Evolutionary conservation across 1,284 basidiomycete genomes (phyloP).

Genomic region (Thecaphora thlaspeos): DNA sequence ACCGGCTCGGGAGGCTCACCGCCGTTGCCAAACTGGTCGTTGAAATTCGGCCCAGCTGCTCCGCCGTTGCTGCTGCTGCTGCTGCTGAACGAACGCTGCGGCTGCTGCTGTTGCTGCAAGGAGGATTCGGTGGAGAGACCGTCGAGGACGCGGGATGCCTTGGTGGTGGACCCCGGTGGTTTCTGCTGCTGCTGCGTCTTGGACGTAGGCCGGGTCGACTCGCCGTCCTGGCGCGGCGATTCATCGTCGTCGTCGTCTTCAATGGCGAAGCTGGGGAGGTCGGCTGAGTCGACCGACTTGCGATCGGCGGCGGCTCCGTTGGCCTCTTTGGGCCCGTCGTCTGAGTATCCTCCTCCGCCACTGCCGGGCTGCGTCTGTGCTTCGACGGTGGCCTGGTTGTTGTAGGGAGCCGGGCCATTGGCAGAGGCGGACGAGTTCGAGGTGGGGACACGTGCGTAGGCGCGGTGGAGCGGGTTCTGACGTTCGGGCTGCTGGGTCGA

Average conservation of each 20-base stretch:
- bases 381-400: slow-evolving; percentile 44
- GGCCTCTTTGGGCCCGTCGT: slow-evolving; percentile 11
- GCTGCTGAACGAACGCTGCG: not conserved
- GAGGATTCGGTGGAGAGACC: slow-evolving; percentile 4
- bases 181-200: not conserved
- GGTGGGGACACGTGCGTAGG: slow-evolving; percentile 36
- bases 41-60: not conserved
- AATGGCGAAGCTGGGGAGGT: slow-evolving; percentile 46
- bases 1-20: slow-evolving; percentile 53
- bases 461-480: slow-evolving; percentile 51
- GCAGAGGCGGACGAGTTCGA: slow-evolving; percentile 2
- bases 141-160: slow-evolving; percentile 13
- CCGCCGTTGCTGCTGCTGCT: not conserved
- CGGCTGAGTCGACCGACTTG: slow-evolving; percentile 7
- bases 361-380: slow-evolving; percentile 29
- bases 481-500: slow-evolving; percentile 47
- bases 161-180: not conserved
- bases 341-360: slow-evolving; percentile 20
- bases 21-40: slow-evolving; percentile 2
- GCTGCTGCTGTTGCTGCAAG: not conserved
- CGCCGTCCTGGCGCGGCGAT: slow-evolving; percentile 5
- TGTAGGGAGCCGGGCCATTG: slow-evolving; percentile 34
- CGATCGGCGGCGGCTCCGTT: slow-evolving; percentile 9
- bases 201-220: too few species aligned
- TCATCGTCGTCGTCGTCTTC: slow-evolving; percentile 43